Base-by-base conservation (phyloP, 495 filamentous ascomycete genomes). In the Pyrenopolyporus hunteri region DNA sequence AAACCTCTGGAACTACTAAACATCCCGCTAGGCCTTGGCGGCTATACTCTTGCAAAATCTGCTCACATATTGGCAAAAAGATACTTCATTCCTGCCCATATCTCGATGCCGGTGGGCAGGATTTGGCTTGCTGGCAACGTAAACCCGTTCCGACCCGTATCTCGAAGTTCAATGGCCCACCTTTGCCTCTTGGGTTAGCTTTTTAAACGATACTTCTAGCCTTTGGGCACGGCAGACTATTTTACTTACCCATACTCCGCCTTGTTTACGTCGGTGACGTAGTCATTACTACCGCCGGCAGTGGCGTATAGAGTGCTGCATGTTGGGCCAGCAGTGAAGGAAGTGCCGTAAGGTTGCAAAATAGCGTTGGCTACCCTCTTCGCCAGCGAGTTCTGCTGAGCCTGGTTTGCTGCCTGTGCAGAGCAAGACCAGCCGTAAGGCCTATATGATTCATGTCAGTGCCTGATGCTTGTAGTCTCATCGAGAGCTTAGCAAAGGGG, bases 221-320 rank as follows among this genome's bases (percentile, higher is more conserved):
- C 6, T 13, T 20, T 28, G n/a, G n/a, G n/a, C n/a, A 14, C 10
- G 6, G 2, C 9, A 36, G 14, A 13, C 16, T 10, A 16, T 4
- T 32, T 32, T 10, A 67, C 69, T 69, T 26, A 71, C 69, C 63
- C 74, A 22, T 77, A 84, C 48, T 83, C 78, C 14, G 81, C 77
- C 28, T 72, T 68, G 13, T 69, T 73, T 0, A 83, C 75, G 32
- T 82, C 82, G 16, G 76, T 75, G 8, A 81, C 70, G 37, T 86
- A 87, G 63, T 88, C 85, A 16, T 80, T 77, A 29, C 75, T 79
- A 48, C 70, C 69, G 2, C 85, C 85, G 0, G 79, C 78, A 2
- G 81, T 77, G 35, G 76, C 63, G 66, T 88, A 88, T 48, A 87
- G 77, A 3, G 83, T 87, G 10, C 66, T 46, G 72, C 85, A 87